Base-by-base conservation (phyloP, 2,329 filamentous ascomycete genomes). In the Diaporthe citri region DNA sequence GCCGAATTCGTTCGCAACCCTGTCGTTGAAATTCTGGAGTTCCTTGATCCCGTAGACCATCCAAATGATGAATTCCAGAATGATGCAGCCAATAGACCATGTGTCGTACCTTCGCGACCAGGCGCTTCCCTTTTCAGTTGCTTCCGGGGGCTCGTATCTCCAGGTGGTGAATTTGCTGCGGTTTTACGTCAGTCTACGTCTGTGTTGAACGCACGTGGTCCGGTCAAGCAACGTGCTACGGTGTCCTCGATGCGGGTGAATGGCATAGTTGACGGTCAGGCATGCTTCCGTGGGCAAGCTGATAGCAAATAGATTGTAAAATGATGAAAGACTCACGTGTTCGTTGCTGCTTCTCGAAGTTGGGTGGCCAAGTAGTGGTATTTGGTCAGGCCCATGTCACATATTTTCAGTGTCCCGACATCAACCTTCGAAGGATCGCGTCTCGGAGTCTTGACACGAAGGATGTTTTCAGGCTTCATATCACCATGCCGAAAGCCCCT, bases 31-130 rank as follows among this genome's bases (percentile, higher is more conserved):
- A n/a, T n/a, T n/a, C n/a, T n/a, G n/a, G n/a, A n/a, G n/a, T n/a
- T n/a, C n/a, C n/a, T n/a, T n/a, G n/a, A n/a, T 57, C 1, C 80
- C 81, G 9, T 79, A 79, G 0, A 82, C 71, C 0, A 82, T 51
- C 82, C 82, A 83, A 7, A 81, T 77, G 3, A 79, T 28, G 1
- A 79, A 79, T 66, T 83, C 81, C 0, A 83, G 73, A 0, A 78
- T 77, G 9, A 83, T 78, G 36, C 80, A 82, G 0, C 82, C 82
- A 64, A 83, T 77, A 0, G 81, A 81, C 82, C 82, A 83, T 5
- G 79, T 76, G 9, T 83, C 82, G 17, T 81, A 83, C 0, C 74
- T 74, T 0, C 80, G 77, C 0, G 81, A 81, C 12, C 59, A 48
- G 5, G 46, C 20, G 5, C 10, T 22, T 6, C 17, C 17, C 1